A percentile compares a stretch with the other conserved stretches of the same genome.
Evolutionary conservation across 129 eudicot genomes (phyloP).

Genomic region (carrot (Daucus carota)): DH1_v3.0 NC_030385.2:44286001-44286500

Average conservation of each 20-base stretch:
- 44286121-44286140: conserved; percentile 58
- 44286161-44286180: conserved; percentile 61
- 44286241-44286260: neutral
- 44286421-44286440: conserved; percentile 78
- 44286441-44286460: conserved; percentile 81
- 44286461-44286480: conserved; percentile 84
- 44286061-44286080: conserved; percentile 66
- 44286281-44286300: neutral
- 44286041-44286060: conserved; percentile 53
- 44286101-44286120: conserved; percentile 70
- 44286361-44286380: conserved; percentile 28
- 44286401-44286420: conserved; percentile 52
- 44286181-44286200: conserved; percentile 68
- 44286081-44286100: conserved; percentile 31
- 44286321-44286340: conserved; percentile 82
- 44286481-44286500: conserved; percentile 88
- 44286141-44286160: conserved; percentile 79
- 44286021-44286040: conserved; percentile 47
- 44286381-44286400: conserved; percentile 25
- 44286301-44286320: conserved; percentile 71
- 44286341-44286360: conserved; percentile 54
- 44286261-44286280: neutral
- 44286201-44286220: neutral
- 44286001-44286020: conserved; percentile 28
- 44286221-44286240: neutral